A percentile compares a stretch with the other conserved stretches of the same genome.
These are phyloP conservation scores for Austroboletus niveus DNA, from an alignment of 1,284 basidiomycete species.

Conservation along the genomic window DNA sequence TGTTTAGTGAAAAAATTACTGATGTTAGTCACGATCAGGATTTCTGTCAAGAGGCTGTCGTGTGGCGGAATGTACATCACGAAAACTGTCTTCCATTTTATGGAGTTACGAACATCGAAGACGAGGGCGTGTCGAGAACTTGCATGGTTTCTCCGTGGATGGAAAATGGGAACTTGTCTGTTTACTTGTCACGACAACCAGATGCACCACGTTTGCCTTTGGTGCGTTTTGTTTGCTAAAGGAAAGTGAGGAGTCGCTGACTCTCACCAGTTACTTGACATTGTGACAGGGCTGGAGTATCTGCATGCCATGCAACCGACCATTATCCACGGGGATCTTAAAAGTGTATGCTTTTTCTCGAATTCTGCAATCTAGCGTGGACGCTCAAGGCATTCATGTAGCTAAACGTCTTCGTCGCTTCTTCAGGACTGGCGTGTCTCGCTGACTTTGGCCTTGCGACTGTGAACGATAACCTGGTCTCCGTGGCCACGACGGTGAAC, in stretches of 20 bases:
- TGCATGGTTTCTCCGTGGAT: conserved; percentile 33
- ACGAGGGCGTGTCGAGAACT: conserved; percentile 12
- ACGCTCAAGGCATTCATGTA: conserved; percentile 3
- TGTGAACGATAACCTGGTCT: conserved; percentile 15
- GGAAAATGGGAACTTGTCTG: conserved; percentile 37
- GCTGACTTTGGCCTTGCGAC: conserved; percentile 30
- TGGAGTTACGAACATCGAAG: conserved; percentile 15
- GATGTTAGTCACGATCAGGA: conserved; percentile 12
- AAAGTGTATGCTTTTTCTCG: conserved; percentile 34
- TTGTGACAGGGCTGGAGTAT: conserved; percentile 41
- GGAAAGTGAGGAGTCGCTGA: neutral
- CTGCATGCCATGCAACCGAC: conserved; percentile 39
- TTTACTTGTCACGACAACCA: conserved; percentile 36
- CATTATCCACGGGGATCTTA: conserved; percentile 46
- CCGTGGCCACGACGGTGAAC: conserved; percentile 13
- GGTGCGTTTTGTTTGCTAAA: conserved; percentile 24
- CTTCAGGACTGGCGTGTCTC: conserved; percentile 26
- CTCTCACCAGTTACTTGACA: conserved; percentile 35
- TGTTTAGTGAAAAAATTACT: neutral
- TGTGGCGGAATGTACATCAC: conserved; percentile 31
- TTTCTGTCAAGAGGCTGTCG: conserved; percentile 29
- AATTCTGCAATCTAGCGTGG: neutral
- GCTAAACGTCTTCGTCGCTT: conserved; percentile 27
- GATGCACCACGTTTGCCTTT: conserved; percentile 32
- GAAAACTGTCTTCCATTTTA: conserved; percentile 31